Conservation (phyloP, 2,329 filamentous ascomycete genomes). For the Sclerotinia minor region DNA sequence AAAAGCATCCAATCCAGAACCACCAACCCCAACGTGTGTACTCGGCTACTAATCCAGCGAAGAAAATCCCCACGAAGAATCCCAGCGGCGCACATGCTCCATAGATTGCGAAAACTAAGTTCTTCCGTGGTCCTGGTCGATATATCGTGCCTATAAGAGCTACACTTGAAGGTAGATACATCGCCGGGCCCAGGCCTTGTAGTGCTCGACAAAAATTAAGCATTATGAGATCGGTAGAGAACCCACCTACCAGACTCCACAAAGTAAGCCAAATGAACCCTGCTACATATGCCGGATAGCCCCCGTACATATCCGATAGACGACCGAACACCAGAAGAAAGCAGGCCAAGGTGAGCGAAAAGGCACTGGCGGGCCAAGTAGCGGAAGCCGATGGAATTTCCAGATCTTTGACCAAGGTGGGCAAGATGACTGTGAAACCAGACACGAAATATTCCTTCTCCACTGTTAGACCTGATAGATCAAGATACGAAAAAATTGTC, state of each 20-base stretch:
- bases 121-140: slow-evolving; percentile 67
- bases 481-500: not conserved
- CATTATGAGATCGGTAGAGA: slow-evolving; percentile 67
- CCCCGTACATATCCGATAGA: slow-evolving; percentile 63
- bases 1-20: slow-evolving; percentile 64
- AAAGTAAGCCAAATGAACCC: slow-evolving; percentile 65
- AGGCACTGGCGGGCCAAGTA: slow-evolving; percentile 65
- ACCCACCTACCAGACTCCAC: slow-evolving; percentile 70
- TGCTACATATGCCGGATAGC: slow-evolving; percentile 58
- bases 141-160: slow-evolving; percentile 66
- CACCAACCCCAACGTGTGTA: slow-evolving; percentile 64
- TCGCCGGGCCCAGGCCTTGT: slow-evolving; percentile 71
- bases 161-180: slow-evolving; percentile 68
- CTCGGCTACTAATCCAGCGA: slow-evolving; percentile 62
- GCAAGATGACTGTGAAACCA: slow-evolving; percentile 73
- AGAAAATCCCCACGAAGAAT: slow-evolving; percentile 63
- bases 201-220: slow-evolving; percentile 72
- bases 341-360: slow-evolving; percentile 56
- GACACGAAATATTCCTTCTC: slow-evolving; percentile 64
- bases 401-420: slow-evolving; percentile 61
- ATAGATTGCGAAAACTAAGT: slow-evolving; percentile 60
- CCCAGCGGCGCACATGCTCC: slow-evolving; percentile 56
- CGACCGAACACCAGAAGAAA: slow-evolving; percentile 65
- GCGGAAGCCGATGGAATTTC: slow-evolving; percentile 60
- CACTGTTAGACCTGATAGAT: not conserved